Evolutionary conservation across 345 rosid genomes (phyloP).

Genomic region (Euphorbia lathyris): DNA sequence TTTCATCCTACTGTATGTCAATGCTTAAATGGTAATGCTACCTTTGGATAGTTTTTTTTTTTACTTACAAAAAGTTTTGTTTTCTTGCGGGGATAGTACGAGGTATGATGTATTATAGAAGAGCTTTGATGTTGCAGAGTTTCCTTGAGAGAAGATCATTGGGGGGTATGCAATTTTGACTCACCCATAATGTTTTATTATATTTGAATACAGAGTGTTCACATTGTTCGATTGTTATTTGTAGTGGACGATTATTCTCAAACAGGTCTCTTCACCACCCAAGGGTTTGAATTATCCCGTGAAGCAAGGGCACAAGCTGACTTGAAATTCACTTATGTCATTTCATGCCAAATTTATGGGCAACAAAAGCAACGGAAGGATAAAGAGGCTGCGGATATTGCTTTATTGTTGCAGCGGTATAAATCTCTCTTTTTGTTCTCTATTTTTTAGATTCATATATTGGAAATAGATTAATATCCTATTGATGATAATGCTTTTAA

Average conservation of each 20-base stretch:
- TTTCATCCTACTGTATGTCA: conserved; percentile 8
- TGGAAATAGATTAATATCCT: conserved; percentile 6
- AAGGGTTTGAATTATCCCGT: conserved; percentile 73
- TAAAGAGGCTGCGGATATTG: conserved; percentile 90
- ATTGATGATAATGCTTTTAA: background rate
- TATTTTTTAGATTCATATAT: conserved; percentile 1
- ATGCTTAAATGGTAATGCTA: conserved; percentile 17
- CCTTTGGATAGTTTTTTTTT: conserved; percentile 13
- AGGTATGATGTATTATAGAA: conserved; percentile 99
- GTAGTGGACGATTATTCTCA: conserved; percentile 59
- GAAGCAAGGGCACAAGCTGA: conserved; percentile 95
- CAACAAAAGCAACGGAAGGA: conserved; percentile 86
- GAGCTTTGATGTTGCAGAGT: conserved; percentile 97
- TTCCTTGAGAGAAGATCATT: conserved; percentile 69
- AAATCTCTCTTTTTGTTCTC: background rate
- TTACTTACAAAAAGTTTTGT: conserved; percentile 13
- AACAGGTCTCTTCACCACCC: conserved; percentile 39
- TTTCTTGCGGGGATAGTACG: conserved; percentile 66
- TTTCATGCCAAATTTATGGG: conserved; percentile 98
- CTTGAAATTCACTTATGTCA: conserved; percentile 91
- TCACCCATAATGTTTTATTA: background rate
- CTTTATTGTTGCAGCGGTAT: conserved; percentile 84
- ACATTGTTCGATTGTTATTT: conserved; percentile 15
- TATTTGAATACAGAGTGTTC: conserved; percentile 19
- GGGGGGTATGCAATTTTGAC: conserved; percentile 52